Base-by-base conservation (phyloP, 805 yeast species). In the Kurtzmaniella fragi region DNA sequence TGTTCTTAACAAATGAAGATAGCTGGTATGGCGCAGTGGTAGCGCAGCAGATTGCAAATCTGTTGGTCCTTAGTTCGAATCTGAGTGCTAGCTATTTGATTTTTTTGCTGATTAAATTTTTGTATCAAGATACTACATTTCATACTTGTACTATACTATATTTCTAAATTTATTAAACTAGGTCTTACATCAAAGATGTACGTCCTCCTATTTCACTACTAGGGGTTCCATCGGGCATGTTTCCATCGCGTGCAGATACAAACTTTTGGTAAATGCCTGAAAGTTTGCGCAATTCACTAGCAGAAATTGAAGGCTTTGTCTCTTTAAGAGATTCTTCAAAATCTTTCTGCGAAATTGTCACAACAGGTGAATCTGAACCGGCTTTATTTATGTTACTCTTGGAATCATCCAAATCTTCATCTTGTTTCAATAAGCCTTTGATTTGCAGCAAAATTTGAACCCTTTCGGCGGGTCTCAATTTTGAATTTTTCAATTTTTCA, bases 41-140 rank as follows among this genome's bases (percentile, higher is more conserved):
- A 85, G 91, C 90, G 95, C 93, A 84, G 89, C 87, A 82, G 95
- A 86, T 86, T 86, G 95, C 95, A 83, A 83, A 82, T 83, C 90
- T 81, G 82, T 79, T 81, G 90, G 91, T 83, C 88, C 85, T 80
- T 76, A 80, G 91, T 83, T 83, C 91, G 79, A 83, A 59, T 79
- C 91, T 80, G 90, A 80, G 84, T 73, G 78, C 80, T 75, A 78
- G 84, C 88, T 80, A 45, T 36, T 42, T 51, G 61, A 61, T 67
- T 66, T 58, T 40, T 34, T 34, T 26, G 36, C 23, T n/a, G n/a
- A n/a, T n/a, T n/a, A n/a, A n/a, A n/a, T n/a, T n/a, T n/a, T n/a
- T n/a, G n/a, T n/a, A n/a, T n/a, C n/a, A n/a, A n/a, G n/a, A n/a
- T n/a, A n/a, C n/a, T n/a, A n/a, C n/a, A n/a, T n/a, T n/a, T n/a